phyloP scores from a whole-genome alignment of 306 rosid genomes.

The Vigna hirtella region DNA sequence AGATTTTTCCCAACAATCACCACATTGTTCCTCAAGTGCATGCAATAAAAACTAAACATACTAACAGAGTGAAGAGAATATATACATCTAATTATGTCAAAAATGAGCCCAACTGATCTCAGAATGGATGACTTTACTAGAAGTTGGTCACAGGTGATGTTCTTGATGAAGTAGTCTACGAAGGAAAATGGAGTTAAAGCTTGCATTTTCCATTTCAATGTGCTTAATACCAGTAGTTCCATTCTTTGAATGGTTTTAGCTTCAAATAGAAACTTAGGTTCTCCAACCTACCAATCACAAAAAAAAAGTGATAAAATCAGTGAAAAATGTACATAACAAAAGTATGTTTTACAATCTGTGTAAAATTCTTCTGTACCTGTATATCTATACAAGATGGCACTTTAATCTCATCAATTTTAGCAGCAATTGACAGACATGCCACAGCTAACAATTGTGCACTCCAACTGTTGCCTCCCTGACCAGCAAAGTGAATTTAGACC shows the following conservation, averaged over 20 bases:
- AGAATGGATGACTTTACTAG: slow-evolving; percentile 37
- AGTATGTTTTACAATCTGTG: slow-evolving; percentile 19
- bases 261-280: slow-evolving; percentile 62
- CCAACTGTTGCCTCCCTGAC: slow-evolving; percentile 63
- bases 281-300: slow-evolving; percentile 60
- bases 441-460: slow-evolving; percentile 64
- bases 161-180: slow-evolving; percentile 67
- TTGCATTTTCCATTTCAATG: slow-evolving; percentile 80
- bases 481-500: slow-evolving; percentile 34
- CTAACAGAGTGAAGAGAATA: slow-evolving; percentile 17
- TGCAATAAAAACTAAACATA: not conserved
- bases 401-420: slow-evolving; percentile 71
- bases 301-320: slow-evolving; percentile 4
- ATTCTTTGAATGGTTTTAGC: slow-evolving; percentile 60
- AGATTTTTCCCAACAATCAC: slow-evolving; percentile 45
- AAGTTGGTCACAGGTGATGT: slow-evolving; percentile 49
- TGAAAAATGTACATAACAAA: slow-evolving; percentile 6
- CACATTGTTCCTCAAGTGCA: slow-evolving; percentile 47
- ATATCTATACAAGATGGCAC: slow-evolving; percentile 57
- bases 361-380: slow-evolving; percentile 54
- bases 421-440: slow-evolving; percentile 76
- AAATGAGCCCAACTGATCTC: slow-evolving; percentile 57
- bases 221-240: slow-evolving; percentile 74
- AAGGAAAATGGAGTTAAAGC: slow-evolving; percentile 71
- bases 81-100: slow-evolving; percentile 61